Evolutionary conservation across 2,329 filamentous ascomycete species (phyloP), one percentile per base, ranked within the genome.

Genomic region (Aspergillus niger): DNA sequence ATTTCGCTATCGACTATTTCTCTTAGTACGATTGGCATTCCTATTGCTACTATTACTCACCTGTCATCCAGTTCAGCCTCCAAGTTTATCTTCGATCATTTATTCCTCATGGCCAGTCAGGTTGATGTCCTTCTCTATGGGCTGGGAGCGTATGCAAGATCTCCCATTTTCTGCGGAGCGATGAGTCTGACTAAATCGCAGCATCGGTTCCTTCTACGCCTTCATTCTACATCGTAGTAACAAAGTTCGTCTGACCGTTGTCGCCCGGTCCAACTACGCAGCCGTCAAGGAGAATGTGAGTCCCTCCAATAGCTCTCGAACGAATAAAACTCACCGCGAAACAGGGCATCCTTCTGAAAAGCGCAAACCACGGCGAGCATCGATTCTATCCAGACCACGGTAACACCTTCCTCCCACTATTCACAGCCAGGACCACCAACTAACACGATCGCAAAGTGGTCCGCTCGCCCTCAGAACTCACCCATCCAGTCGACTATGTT

Each of bases 191-290:
- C 44, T 17, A 17, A 50, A 22, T n/a, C n/a, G 15, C 49, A 85
- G 83, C 0, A 85, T 86, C 55, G 84, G 84, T 28, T 84, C 82
- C 2, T 86, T 86, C 63, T 86, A 86, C 65, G 81, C 82, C 7
- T 86, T 85, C 60, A 79, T 86, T 38, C 67, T 85, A 0, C 78
- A 75, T 55, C 77, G 80, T 2, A 74, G 70, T 32, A 63, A 76
- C 2, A 72, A 71, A 22, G 76, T 81, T 8, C 73, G 72, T 5
- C 60, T 81, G 15, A 79, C 77, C 0, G 79, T 81, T 0, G 75
- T 79, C 11, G 79, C 79, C 8, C 74, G 79, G 60, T 81, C 79
- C 1, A 81, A 81, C 55, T 80, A 80, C 50, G 74, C 79, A 5
- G 77, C 74, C 7, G 77, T 81, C 2, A 72, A 75, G 24, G 60